These are phyloP conservation scores for Geotrichum europaeum DNA, from an alignment of 1,139 yeast genomes.

Conservation along the genomic window DNA sequence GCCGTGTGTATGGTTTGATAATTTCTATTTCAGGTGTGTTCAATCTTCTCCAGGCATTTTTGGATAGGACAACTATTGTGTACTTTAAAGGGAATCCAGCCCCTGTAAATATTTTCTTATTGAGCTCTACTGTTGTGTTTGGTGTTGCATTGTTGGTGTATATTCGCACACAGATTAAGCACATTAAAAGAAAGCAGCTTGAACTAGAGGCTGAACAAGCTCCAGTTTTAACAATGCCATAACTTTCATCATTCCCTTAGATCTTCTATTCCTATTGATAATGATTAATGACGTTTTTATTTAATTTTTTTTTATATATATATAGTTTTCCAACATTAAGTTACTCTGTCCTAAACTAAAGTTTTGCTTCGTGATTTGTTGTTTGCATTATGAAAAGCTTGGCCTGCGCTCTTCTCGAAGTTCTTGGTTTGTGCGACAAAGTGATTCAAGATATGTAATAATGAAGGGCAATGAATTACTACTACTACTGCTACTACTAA, in stretches of 20 bases:
- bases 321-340: no score
- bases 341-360: no score
- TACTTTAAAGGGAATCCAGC: constrained; percentile 64
- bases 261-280: neutral
- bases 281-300: neutral
- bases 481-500: no score
- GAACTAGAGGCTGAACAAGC: constrained; percentile 8
- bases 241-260: neutral
- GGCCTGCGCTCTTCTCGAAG: no score
- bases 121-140: constrained; percentile 47
- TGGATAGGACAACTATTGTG: constrained; percentile 65
- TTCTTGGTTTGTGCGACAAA: no score
- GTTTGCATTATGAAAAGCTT: no score
- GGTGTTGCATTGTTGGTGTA: constrained; percentile 49
- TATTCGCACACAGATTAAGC: constrained; percentile 49
- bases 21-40: constrained; percentile 74
- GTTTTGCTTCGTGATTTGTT: no score
- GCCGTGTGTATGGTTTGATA: constrained; percentile 79
- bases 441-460: no score
- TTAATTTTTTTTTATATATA: neutral
- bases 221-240: constrained; percentile 6
- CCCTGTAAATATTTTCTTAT: constrained; percentile 59
- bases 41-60: constrained; percentile 61
- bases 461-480: no score
- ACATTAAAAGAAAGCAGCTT: constrained; percentile 3